Percentiles rank a stretch among this genome's conserved stretches.
Evolutionary conservation across 768 basidiomycete species (phyloP).

Genomic region (Cubamyces lactineus): DNA sequence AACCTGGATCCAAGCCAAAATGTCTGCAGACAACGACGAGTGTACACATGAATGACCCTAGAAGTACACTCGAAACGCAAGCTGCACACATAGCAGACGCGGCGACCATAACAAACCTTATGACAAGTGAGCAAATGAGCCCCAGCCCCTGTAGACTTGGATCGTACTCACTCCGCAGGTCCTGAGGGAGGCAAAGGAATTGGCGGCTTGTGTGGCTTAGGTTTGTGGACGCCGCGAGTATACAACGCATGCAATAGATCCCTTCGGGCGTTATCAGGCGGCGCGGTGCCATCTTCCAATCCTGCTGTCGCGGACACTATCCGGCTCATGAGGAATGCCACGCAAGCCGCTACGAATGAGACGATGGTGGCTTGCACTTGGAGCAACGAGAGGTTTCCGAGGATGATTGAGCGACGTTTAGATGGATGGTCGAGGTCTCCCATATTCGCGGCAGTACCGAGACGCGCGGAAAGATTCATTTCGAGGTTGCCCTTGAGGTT

Average conservation of each 20-base stretch:
- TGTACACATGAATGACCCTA: constrained; percentile 92
- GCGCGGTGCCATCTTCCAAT: background rate
- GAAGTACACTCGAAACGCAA: constrained; percentile 70
- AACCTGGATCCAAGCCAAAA: constrained; percentile 84
- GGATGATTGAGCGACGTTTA: constrained; percentile 64
- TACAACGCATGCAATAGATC: background rate
- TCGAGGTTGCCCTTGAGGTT: constrained; percentile 99
- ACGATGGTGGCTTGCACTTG: constrained; percentile 94
- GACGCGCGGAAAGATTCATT: constrained; percentile 95
- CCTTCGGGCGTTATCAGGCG: background rate
- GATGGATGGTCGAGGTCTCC: constrained; percentile 82
- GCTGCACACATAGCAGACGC: constrained; percentile 82
- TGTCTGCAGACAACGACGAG: constrained; percentile 79
- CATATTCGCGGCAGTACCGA: constrained; percentile 94
- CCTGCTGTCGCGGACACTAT: constrained; percentile 46
- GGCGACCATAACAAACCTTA: constrained; percentile 76
- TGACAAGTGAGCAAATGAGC: constrained; percentile 9
- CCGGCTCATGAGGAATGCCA: constrained; percentile 74
- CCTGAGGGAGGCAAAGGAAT: constrained; percentile 27
- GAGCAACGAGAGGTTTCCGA: constrained; percentile 83
- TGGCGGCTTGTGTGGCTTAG: constrained; percentile 19
- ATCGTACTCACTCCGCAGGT: constrained; percentile 39
- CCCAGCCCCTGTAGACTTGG: background rate
- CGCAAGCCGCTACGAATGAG: constrained; percentile 80
- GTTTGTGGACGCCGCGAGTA: constrained; percentile 20